Base-by-base conservation (phyloP, 2,329 filamentous ascomycete genomes). In the Trichoderma pleuroti region DNA sequence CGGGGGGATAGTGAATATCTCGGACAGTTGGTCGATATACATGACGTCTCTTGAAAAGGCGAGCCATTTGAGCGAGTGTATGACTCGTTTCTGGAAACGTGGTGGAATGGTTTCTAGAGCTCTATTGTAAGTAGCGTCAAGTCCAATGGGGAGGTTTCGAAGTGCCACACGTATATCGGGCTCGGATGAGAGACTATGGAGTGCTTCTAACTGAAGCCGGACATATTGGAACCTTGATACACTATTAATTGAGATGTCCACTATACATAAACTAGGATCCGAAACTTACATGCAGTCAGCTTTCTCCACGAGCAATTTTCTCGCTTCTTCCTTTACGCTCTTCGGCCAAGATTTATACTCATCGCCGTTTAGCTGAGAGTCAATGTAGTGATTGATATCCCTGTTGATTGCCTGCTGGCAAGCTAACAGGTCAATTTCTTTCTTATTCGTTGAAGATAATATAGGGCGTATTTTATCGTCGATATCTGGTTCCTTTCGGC, bases 181-280 rank as follows among this genome's bases (percentile, higher is more conserved):
- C 8, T 24, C n/a, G 0, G 46, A 52, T 52, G 10, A 14, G 1
- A 24, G n/a, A 14, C 0, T 6, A 1, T 1, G 46, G n/a, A 49
- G 46, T 4, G 46, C 46, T 49, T 49, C 46, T 14, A 49, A 24
- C 46, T 52, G 46, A 24, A 52, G 5, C 11, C 1, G 46, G 46
- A 52, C 46, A 21, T 52, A 52, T 24, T 52, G 46, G 46, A 52
- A 52, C 46, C 46, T 52, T 52, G 1, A 24, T 24, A 52, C 46
- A 12, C n/a, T 21, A 24, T 49, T 12, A 49, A 49, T 49, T 24
- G 1, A 12, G 0, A 7, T 14, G 0, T 14, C 11, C 5, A 1
- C 2, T 14, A 24, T 7, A 4, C 0, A 14, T 4, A 21, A 3
- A 49, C 5, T 1, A 4, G 5, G 14, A 24, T 1, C 11, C 5